Evolutionary conservation across 2,329 filamentous ascomycete genomes (phyloP), one percentile per base, ranked within the genome.

Genomic region (Thermoascus crustaceus): DNA sequence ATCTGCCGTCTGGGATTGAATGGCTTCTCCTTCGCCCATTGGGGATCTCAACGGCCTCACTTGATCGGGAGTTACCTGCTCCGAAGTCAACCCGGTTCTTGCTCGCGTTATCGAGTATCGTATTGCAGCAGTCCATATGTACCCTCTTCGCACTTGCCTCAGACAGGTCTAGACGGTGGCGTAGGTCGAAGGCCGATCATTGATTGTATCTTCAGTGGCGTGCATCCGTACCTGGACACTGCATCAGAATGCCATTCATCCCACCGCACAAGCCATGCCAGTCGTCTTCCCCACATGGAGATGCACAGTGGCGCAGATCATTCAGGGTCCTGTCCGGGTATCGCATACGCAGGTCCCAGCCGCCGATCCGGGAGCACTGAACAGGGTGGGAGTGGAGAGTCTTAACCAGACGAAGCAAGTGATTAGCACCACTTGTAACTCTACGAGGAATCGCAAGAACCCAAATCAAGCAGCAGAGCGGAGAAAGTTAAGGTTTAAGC

Each of bases 281-380:
- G 33, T 41, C 42, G 29, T 24, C 38, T 39, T 35, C 33, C 39
- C 37, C 35, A 39, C 26, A 35, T 40, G 11, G 22, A 38, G 40
- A 38, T 40, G 35, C 34, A 38, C 40, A 44, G 36, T 41, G 37
- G 33, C 30, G 46, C 21, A 41, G 47, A 50, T 53, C 47, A 45
- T 31, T 32, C 32, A 41, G 38, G 40, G 41, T 41, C 43, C 39
- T 45, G 43, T 31, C 34, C 32, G 26, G 30, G 24, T 37, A 30
- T 34, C 35, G 36, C 22, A 22, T 40, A 42, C 40, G 40, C 40
- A 42, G 40, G 40, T 42, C 40, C 40, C 37, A 35, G 25, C 9
- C 14, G 37, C 34, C 37, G 40, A 42, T 42, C 37, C 37, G 36
- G 37, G 16, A 34, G 16, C 16, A 29, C n/a, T n/a, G n/a, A 29